Evolutionary conservation across 208 protist species (phyloP).

Genomic region (Trichomonas tenax): DNA sequence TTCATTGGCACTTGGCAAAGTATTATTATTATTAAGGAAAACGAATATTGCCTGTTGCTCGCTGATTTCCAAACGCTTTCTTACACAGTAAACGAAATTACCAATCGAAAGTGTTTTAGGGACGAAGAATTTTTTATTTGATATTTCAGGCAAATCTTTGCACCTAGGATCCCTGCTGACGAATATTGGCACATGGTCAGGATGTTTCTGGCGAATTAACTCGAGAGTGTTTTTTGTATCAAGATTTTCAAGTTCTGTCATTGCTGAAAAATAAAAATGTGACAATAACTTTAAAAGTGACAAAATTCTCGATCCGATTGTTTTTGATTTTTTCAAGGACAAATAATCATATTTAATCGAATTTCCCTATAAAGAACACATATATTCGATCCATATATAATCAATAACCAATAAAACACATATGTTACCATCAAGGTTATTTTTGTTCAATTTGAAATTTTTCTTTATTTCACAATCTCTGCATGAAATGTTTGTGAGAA

Average conservation of each 20-base stretch:
- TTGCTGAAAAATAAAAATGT: too few relatives aligned
- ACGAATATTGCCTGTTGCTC: not conserved
- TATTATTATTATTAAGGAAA: not conserved
- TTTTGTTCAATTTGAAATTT: too few relatives aligned
- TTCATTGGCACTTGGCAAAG: not conserved
- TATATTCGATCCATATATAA: too few relatives aligned
- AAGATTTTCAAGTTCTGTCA: not conserved
- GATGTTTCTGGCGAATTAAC: not conserved
- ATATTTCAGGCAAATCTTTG: not conserved
- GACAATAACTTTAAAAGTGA: too few relatives aligned
- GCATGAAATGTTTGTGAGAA: too few relatives aligned
- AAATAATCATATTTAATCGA: too few relatives aligned
- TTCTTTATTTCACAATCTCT: too few relatives aligned
- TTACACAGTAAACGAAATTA: not conserved
- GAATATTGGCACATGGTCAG: not conserved
- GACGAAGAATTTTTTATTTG: slow-evolving; percentile 14
- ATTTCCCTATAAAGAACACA: too few relatives aligned
- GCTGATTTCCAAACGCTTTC: not conserved
- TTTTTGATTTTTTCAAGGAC: too few relatives aligned
- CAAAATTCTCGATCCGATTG: too few relatives aligned
- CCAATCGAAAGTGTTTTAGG: not conserved
- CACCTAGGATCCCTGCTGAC: not conserved
- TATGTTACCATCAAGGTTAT: too few relatives aligned
- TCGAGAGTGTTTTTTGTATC: not conserved
- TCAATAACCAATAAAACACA: too few relatives aligned